Percentiles rank a stretch among this genome's conserved stretches.
Evolutionary conservation across 2,329 filamentous ascomycete genomes (phyloP).

Genomic region (Monilinia laxa): DNA sequence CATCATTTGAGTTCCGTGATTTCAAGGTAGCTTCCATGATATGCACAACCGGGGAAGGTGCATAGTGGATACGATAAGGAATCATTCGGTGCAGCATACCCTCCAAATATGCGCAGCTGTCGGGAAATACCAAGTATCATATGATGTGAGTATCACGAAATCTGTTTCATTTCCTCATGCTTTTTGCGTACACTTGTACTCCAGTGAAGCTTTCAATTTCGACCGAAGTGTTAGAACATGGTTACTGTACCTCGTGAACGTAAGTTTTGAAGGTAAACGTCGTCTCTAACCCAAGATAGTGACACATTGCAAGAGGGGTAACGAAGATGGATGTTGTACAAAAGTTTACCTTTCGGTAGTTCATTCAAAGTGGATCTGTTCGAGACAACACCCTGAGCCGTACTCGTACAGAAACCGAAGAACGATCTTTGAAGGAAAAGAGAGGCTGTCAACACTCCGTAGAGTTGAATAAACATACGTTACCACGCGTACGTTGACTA

Average conservation of each 20-base stretch:
- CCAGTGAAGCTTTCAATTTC: neutral
- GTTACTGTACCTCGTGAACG: neutral
- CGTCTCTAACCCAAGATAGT: neutral
- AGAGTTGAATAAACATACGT: neutral
- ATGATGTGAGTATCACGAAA: slow-evolving; percentile 11
- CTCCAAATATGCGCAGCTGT: slow-evolving; percentile 8
- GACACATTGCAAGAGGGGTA: neutral
- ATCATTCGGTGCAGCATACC: slow-evolving; percentile 5
- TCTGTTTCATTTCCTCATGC: neutral
- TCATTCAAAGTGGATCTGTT: neutral
- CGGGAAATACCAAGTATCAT: slow-evolving; percentile 8
- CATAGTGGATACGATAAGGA: slow-evolving; percentile 20
- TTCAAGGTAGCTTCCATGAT: slow-evolving; percentile 19
- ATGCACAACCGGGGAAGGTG: slow-evolving; percentile 16
- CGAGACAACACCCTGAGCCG: slow-evolving; percentile 6
- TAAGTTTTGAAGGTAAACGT: neutral
- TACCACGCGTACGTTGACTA: slow-evolving; percentile 4
- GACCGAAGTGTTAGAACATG: neutral
- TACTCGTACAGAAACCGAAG: slow-evolving; percentile 6
- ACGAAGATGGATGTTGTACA: slow-evolving; percentile 16
- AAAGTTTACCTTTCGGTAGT: slow-evolving; percentile 9
- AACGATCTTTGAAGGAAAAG: neutral
- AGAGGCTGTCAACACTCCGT: slow-evolving; percentile 3
- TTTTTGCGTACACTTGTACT: neutral
- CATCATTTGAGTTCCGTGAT: slow-evolving; percentile 16